Evolutionary conservation across 208 protist genomes (phyloP), one percentile per base, ranked within the genome.

Genomic region (Leptomonas seymouri): DNA sequence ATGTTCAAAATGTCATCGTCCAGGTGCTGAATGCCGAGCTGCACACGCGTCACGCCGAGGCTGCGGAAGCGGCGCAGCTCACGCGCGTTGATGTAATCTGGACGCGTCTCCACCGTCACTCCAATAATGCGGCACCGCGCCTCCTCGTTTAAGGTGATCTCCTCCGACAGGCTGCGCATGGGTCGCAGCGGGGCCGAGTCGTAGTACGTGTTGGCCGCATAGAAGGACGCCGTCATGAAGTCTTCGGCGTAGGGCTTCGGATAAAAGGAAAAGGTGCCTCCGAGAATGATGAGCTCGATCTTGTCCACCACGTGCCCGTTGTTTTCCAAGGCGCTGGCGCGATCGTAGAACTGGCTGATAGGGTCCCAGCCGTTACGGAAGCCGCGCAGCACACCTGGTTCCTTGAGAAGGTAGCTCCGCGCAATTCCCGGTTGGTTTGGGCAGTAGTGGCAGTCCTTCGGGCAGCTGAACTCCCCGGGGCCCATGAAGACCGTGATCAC

Each of bases 241-340:
- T 91, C 76, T 77, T 96, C 88, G 1, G 94, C 78, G 82, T 99
- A 99, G 36, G 93, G 89, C 53, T 83, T 79, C 16, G 96, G 87
- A 46, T 99, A 97, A 55, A 96, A 99, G 67, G 99, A 98, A 66
- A 99, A 99, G 39, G 99, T 99, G 30, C 99, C 99, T 34, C 99
- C 99, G 84, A 99, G 99, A 62, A 99, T 93, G 71, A 99, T 99
- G 31, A 99, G 98, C 79, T 99, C 99, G 34, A 99, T 98, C 86
- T 99, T 98, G 74, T 97, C 96, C 57, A 90, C 89, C 9, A 93
- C 82, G 72, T 98, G 96, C 3, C 96, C 96, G 71, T 96, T 98
- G 72, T 86, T 87, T 65, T 93, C 91, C 60, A 98, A 85, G 18
- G 90, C 86, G 45, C 83, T 90, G n/a, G 88, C 91, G 49, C 95